Evolutionary conservation across 768 basidiomycete genomes (phyloP).

Genomic region (Lentinula sp.): DNA sequence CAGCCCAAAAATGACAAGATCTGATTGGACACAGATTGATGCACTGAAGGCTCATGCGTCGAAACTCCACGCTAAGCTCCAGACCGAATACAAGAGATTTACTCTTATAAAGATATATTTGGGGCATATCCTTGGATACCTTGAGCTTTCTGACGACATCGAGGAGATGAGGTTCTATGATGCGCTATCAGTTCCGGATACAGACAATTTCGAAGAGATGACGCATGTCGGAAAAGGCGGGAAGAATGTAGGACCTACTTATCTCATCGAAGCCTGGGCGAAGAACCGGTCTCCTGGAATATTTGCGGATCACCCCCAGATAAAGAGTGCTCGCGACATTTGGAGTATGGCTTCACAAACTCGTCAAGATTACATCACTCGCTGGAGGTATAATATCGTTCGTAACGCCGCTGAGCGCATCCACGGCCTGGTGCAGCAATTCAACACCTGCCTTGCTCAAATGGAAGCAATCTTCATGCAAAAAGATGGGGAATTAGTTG

Average conservation of each 20-base stretch:
- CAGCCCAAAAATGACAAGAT: conserved; percentile 17
- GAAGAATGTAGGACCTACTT: conserved; percentile 24
- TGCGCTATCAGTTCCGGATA: conserved; percentile 37
- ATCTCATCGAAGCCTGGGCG: conserved; percentile 45
- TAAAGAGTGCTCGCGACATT: conserved; percentile 20
- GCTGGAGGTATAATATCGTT: conserved; percentile 32
- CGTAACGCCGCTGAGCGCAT: conserved; percentile 27
- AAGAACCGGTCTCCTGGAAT: conserved; percentile 37
- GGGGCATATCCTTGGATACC: conserved; percentile 31
- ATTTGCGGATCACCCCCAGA: conserved; percentile 21
- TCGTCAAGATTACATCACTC: conserved; percentile 19
- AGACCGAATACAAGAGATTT: conserved; percentile 23
- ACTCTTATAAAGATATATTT: conserved; percentile 12
- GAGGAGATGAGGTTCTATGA: conserved; percentile 36
- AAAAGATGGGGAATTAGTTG: conserved; percentile 27
- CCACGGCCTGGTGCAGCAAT: conserved; percentile 26
- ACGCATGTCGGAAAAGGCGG: conserved; percentile 32
- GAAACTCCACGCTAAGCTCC: conserved; percentile 16
- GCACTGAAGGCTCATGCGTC: conserved; percentile 19
- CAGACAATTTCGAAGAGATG: conserved; percentile 34
- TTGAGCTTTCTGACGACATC: conserved; percentile 33
- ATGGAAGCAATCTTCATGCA: conserved; percentile 30
- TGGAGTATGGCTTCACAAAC: conserved; percentile 27
- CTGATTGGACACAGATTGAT: conserved; percentile 39
- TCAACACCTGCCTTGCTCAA: conserved; percentile 32